Conservation (phyloP, 129 eudicot genomes). For the Solidago caesia region DNA sequence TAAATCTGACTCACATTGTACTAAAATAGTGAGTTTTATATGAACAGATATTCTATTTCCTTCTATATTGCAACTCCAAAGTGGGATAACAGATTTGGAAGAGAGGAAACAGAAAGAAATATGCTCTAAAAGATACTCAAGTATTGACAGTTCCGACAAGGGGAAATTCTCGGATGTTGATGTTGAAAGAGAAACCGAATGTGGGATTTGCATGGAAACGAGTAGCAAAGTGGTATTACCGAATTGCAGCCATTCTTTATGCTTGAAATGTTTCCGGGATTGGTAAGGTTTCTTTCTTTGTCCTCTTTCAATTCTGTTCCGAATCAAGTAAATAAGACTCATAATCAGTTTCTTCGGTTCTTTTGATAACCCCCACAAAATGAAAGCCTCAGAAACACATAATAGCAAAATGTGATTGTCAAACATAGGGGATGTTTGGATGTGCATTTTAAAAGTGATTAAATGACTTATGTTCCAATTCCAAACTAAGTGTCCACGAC, state of each 20-base stretch:
- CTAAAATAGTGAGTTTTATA: conserved; percentile 13
- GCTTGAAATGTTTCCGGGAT: conserved; percentile 69
- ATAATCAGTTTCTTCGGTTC: neutral
- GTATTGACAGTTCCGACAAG: conserved; percentile 39
- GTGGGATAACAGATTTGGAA: conserved; percentile 77
- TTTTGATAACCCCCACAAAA: neutral
- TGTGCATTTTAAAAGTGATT: neutral
- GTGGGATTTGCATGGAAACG: conserved; percentile 83
- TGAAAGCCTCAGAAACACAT: neutral
- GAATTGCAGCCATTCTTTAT: conserved; percentile 64
- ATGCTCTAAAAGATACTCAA: conserved; percentile 49
- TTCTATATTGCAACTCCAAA: conserved; percentile 76
- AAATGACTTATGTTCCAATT: neutral
- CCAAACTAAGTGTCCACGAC: neutral
- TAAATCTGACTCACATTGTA: neutral
- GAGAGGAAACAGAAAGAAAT: conserved; percentile 68
- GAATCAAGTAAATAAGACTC: neutral
- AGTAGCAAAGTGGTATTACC: conserved; percentile 62
- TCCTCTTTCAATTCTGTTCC: neutral
- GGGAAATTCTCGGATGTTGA: conserved; percentile 46
- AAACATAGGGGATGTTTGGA: neutral
- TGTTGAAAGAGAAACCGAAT: conserved; percentile 71
- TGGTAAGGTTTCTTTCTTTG: conserved; percentile 44
- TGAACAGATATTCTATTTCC: conserved; percentile 73
- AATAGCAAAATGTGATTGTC: neutral